Evolutionary conservation across 2,329 filamentous ascomycete genomes (phyloP), one percentile per base, ranked within the genome.

Genomic region (Drechslerella coelobrocha): DNA sequence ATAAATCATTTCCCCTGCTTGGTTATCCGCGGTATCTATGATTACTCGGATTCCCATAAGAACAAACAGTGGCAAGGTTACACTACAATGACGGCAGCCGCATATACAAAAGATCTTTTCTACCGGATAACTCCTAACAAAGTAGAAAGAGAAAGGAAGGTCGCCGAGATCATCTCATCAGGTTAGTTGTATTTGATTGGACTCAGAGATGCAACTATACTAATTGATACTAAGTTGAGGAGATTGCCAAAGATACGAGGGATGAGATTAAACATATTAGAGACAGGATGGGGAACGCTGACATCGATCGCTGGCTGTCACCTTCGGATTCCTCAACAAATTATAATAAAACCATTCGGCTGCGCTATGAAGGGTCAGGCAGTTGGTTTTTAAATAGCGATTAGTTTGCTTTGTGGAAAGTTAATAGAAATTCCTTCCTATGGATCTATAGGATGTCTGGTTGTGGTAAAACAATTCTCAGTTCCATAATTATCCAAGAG

Each of bases 381-480:
- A 52, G 73, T 6, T 81, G 79, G 79, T 65, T 81, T 7, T 72
- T 81, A 4, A 14, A 77, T 14, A 72, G 73, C n/a, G 27, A 69
- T 4, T 17, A 60, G 2, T 81, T 78, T 60, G 12, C 10, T 0
- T 45, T 47, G 10, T 81, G 79, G 80, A 79, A 77, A 61, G 71
- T 29, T 0, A 43, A 51, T 12, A 27, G 53, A 14, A 74, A 74
- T 10, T 79, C 77, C 4, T 75, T 75, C 59, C 62, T 81, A 0
- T 81, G 78, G 79, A 75, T 81, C 4, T 61, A 79, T 72, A 78
- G 80, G 0, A 80, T 79, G 21, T 76, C 78, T 17, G 80, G 80
- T 37, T 81, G 79, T 52, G 80, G 81, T 9, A 81, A 81, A 69
- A 81, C 79, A 0, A 74, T 81, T 56, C 75, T 81, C 0, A 78